A percentile compares a stretch with the other conserved stretches of the same genome.
These are phyloP conservation scores for Pterocarpus macrocarpus DNA, from an alignment of 306 rosid species.

Conservation along the genomic window DNA sequence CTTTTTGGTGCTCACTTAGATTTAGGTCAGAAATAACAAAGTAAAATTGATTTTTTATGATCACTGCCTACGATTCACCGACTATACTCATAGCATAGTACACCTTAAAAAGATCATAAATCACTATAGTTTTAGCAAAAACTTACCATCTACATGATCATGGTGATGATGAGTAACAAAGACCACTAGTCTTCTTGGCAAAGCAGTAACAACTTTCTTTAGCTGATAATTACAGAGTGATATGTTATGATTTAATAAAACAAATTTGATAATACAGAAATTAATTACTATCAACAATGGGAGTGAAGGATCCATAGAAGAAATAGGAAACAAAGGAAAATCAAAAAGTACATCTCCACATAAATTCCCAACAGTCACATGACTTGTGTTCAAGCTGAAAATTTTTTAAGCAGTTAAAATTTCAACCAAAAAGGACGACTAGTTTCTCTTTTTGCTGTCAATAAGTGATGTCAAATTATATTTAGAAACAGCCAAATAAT, in stretches of 20 bases:
- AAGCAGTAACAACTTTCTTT: constrained; percentile 66
- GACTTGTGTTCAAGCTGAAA: constrained; percentile 18
- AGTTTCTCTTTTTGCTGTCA: constrained; percentile 28
- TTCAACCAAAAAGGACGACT: constrained; percentile 25
- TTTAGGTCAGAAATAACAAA: constrained; percentile 24
- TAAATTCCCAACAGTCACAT: constrained; percentile 17
- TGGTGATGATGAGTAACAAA: constrained; percentile 88
- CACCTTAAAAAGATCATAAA: constrained; percentile 14
- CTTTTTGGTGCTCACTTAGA: constrained; percentile 14
- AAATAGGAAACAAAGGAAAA: constrained; percentile 30
- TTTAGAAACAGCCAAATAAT: constrained; percentile 4
- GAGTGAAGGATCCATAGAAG: constrained; percentile 15
- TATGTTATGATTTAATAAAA: constrained; percentile 40
- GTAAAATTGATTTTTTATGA: constrained; percentile 30
- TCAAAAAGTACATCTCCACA: constrained; percentile 17
- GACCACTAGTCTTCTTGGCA: constrained; percentile 81
- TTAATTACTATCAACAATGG: not conserved
- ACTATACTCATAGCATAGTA: constrained; percentile 27
- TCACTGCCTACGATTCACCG: constrained; percentile 36
- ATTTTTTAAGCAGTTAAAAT: not conserved
- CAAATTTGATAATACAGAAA: constrained; percentile 19
- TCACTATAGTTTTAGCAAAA: constrained; percentile 15
- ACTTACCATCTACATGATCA: constrained; percentile 90
- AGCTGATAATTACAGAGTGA: constrained; percentile 68
- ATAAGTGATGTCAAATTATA: not conserved